These are phyloP conservation scores for Lasiodiplodia gonubiensis DNA, from an alignment of 2,329 filamentous ascomycete species.

Conservation along the genomic window DNA sequence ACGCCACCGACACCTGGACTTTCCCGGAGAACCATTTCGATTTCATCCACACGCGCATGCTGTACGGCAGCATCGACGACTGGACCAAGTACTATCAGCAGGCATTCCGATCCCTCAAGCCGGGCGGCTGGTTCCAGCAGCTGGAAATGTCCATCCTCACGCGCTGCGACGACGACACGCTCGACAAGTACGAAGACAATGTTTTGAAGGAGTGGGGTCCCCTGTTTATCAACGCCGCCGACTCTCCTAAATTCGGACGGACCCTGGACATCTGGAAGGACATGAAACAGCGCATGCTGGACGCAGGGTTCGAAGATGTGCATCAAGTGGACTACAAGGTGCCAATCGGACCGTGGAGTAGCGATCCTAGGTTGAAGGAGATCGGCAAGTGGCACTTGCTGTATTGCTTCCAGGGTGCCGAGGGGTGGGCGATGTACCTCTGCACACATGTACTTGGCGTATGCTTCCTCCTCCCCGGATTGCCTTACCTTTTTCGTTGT, in stretches of 20 bases:
- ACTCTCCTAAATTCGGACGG: conserved; percentile 39
- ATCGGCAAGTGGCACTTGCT: conserved; percentile 48
- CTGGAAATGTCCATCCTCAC: conserved; percentile 36
- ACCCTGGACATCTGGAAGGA: conserved; percentile 44
- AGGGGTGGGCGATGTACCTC: conserved; percentile 25
- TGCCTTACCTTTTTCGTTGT: neutral
- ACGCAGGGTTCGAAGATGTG: conserved; percentile 62
- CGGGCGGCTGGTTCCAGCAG: conserved; percentile 38
- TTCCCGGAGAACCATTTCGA: conserved; percentile 37
- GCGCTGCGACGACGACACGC: conserved; percentile 37
- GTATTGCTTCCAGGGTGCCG: conserved; percentile 36
- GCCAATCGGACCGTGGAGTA: conserved; percentile 39
- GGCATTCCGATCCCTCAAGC: conserved; percentile 32
- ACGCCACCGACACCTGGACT: conserved; percentile 46
- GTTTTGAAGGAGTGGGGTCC: conserved; percentile 38
- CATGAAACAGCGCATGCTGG: conserved; percentile 50
- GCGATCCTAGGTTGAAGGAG: conserved; percentile 56
- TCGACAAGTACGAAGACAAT: conserved; percentile 31
- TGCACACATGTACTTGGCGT: conserved; percentile 25
- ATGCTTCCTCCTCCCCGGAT: neutral
- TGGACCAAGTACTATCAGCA: conserved; percentile 37
- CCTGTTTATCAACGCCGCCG: conserved; percentile 38
- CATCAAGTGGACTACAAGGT: conserved; percentile 50
- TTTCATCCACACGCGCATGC: conserved; percentile 34
- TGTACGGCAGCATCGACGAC: conserved; percentile 35